Conservation (phyloP, 2,329 filamentous ascomycete species). For the Pezizomycotina sp. region DNA sequence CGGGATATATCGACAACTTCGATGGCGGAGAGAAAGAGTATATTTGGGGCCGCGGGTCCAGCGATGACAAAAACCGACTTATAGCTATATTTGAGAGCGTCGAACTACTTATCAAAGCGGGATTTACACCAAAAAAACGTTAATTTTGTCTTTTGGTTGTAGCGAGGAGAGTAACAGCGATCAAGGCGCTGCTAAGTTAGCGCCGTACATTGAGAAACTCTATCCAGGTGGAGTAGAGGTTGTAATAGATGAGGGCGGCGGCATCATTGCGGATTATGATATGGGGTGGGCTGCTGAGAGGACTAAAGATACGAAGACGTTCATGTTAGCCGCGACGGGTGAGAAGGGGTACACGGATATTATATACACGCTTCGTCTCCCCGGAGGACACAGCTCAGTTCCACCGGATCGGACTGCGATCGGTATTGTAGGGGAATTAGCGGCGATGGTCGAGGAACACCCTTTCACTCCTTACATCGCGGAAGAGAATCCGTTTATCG, state of each 20-base stretch:
- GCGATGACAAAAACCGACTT: slow-evolving; percentile 46
- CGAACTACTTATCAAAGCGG: slow-evolving; percentile 38
- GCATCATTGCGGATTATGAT: slow-evolving; percentile 40
- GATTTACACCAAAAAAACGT: slow-evolving; percentile 39
- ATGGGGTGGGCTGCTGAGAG: slow-evolving; percentile 41
- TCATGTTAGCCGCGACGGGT: slow-evolving; percentile 40
- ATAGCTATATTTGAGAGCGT: slow-evolving; percentile 41
- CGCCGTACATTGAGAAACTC: too few species aligned
- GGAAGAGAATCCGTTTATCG: slow-evolving; percentile 32
- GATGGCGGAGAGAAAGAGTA: slow-evolving; percentile 42
- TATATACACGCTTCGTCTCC: slow-evolving; percentile 39
- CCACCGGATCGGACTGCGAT: slow-evolving; percentile 41
- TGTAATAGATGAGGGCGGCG: slow-evolving; percentile 37
- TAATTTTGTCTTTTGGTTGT: slow-evolving; percentile 45
- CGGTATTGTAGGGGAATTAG: slow-evolving; percentile 36
- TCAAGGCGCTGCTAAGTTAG: slow-evolving; percentile 38
- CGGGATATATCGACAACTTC: slow-evolving; percentile 33
- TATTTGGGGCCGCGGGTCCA: slow-evolving; percentile 45
- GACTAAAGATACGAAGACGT: slow-evolving; percentile 33
- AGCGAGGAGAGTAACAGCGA: slow-evolving; percentile 44
- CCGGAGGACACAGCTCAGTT: slow-evolving; percentile 44
- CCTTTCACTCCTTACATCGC: slow-evolving; percentile 32
- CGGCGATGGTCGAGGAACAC: slow-evolving; percentile 34
- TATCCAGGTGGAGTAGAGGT: slow-evolving; percentile 32
- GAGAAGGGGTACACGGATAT: slow-evolving; percentile 48